These are phyloP conservation scores for Furcasterigmium sp. DNA, from an alignment of 2,329 filamentous ascomycete genomes.

Conservation along the genomic window DNA sequence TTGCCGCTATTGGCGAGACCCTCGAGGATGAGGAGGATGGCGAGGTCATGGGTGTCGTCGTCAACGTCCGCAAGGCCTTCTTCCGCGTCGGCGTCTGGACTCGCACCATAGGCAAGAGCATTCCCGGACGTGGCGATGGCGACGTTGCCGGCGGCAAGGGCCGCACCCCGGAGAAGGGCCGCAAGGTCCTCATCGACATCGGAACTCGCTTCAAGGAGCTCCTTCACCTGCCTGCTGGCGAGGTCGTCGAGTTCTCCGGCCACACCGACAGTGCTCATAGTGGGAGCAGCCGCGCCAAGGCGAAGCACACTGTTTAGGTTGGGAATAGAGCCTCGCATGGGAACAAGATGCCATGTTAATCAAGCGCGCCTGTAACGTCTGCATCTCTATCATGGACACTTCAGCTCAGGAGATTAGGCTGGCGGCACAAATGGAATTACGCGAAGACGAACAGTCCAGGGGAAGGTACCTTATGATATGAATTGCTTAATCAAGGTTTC, in stretches of 20 bases:
- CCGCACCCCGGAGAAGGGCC: slow-evolving; percentile 73
- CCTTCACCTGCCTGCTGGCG: slow-evolving; percentile 69
- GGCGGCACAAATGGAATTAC: no score
- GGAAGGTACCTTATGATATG: no score
- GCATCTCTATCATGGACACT: no score
- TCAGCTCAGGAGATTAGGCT: no score
- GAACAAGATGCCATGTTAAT: no score
- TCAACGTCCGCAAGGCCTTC: slow-evolving; percentile 98
- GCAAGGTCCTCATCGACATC: slow-evolving; percentile 77
- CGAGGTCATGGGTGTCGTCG: slow-evolving; percentile 98
- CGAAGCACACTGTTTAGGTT: slow-evolving; percentile 78
- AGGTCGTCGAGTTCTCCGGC: slow-evolving; percentile 89
- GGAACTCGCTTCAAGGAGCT: slow-evolving; percentile 91
- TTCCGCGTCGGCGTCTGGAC: slow-evolving; percentile 98
- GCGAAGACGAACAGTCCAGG: no score
- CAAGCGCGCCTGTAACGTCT: no score
- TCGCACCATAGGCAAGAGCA: slow-evolving; percentile 81
- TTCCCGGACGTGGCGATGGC: slow-evolving; percentile 68
- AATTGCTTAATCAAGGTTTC: no score
- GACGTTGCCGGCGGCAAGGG: slow-evolving; percentile 73
- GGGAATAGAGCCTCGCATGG: no score
- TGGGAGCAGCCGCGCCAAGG: slow-evolving; percentile 91
- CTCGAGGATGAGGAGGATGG: slow-evolving; percentile 92
- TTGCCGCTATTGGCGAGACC: slow-evolving; percentile 94
- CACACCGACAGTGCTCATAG: slow-evolving; percentile 92